A percentile compares a stretch with the other conserved stretches of the same genome.
These are phyloP conservation scores for Craterostigma plantagineum DNA, from an alignment of 257 asterid genomes.

Conservation along the genomic window DNA sequence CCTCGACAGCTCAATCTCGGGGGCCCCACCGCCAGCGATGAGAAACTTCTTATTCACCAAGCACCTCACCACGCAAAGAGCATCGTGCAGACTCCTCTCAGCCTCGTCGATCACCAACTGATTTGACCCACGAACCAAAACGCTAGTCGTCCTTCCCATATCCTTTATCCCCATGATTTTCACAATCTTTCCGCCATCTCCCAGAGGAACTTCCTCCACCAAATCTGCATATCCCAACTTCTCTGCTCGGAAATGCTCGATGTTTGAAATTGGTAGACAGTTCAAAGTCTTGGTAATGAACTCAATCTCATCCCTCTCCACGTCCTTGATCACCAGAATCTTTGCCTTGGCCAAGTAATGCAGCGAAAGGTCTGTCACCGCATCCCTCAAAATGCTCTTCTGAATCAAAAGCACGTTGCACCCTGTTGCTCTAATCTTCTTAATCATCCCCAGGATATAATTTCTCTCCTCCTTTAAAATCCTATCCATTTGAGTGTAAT, in stretches of 20 bases:
- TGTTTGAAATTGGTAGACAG: constrained; percentile 84
- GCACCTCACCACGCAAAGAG: constrained; percentile 88
- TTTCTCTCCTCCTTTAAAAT: constrained; percentile 94
- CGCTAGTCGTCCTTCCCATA: constrained; percentile 88
- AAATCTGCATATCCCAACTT: constrained; percentile 77
- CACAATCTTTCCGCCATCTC: constrained; percentile 90
- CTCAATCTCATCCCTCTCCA: constrained; percentile 96
- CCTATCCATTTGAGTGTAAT: constrained; percentile 95
- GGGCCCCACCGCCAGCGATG: constrained; percentile 99
- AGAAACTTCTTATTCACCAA: constrained; percentile 80
- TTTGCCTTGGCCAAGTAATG: constrained; percentile 85
- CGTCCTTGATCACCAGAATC: constrained; percentile 78
- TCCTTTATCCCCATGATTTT: constrained; percentile 84
- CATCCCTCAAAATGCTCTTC: constrained; percentile 94
- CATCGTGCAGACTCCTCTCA: constrained; percentile 95
- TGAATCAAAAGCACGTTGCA: constrained; percentile 90
- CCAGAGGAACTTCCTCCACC: constrained; percentile 81
- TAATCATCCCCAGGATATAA: constrained; percentile 72
- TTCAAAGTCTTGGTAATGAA: constrained; percentile 87
- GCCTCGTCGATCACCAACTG: constrained; percentile 91
- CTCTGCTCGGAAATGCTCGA: constrained; percentile 76
- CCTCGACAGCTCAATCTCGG: constrained; percentile 91
- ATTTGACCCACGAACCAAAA: constrained; percentile 81
- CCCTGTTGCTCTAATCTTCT: constrained; percentile 81
- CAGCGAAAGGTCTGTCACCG: constrained; percentile 81